Base-by-base conservation (phyloP, 1,284 basidiomycete species). In the Acaromyces ingoldii region DNA sequence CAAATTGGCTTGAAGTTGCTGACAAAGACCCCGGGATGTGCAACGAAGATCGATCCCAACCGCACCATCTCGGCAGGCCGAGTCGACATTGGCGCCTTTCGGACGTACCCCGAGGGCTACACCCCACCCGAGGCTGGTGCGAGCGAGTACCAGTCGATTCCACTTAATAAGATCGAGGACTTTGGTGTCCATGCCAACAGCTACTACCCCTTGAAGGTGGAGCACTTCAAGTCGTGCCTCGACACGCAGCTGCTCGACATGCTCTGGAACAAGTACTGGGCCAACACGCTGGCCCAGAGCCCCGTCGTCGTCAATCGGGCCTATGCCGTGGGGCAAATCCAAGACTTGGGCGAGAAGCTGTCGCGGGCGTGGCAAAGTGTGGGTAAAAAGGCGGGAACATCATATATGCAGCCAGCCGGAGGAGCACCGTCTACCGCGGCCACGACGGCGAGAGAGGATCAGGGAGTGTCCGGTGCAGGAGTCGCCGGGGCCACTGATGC, bases 201-300 rank as follows among this genome's bases (percentile, higher is more conserved):
- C 59, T 98, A 98, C 76, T 98, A 98, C 75, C 86, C 85, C 15
- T 82, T 98, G 21, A 89, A 93, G 40, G 85, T 98, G 21, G 87
- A 93, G 75, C 87, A 95, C 50, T 98, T 96, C 83, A 97, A 93
- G 77, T 87, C 85, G 17, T 84, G 82, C 33, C 78, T 92, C 39
- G 93, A 98, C 71, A 85, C 84, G 19, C 84, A 91, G 65, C 78
- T 98, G 11, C 80, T 98, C 26, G 88, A 88, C 28, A 78, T 92
- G 71, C 78, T 98, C 21, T 98, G 93, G 93, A 96, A 98, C 79
- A 97, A 97, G 78, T 98, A 98, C 70, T 99, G 93, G 93, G 89
- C 93, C 17, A 91, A 89, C 66, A 97, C 93, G 0, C 81, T 98
- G 28, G 88, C 87, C 68, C 89, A 91, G 71, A 91, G 87, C 69